A percentile compares a stretch with the other conserved stretches of the same genome.
phyloP scores from a whole-genome alignment of 2,329 filamentous ascomycete genomes.

The Claviceps monticola region DNA sequence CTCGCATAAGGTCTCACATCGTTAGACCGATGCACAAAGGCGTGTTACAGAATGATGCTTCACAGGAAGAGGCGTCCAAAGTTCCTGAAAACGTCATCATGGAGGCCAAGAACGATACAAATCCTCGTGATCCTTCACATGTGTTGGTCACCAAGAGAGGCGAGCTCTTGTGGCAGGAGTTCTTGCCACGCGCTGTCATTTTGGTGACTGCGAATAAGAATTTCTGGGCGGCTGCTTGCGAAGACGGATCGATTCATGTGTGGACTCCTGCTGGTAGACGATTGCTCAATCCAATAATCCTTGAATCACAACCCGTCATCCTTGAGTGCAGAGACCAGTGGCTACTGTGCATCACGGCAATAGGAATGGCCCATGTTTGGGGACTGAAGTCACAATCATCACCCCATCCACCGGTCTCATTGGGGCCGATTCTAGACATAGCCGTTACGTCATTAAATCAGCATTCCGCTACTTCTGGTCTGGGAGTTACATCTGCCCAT shows the following conservation, averaged over 20 bases:
- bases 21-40: slow-evolving; percentile 65
- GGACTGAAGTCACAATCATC: slow-evolving; percentile 72
- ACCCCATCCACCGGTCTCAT: slow-evolving; percentile 77
- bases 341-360: slow-evolving; percentile 78
- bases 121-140: slow-evolving; percentile 66
- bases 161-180: slow-evolving; percentile 83
- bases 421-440: slow-evolving; percentile 79
- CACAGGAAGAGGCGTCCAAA: slow-evolving; percentile 47
- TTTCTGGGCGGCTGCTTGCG: slow-evolving; percentile 87
- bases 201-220: slow-evolving; percentile 79
- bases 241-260: slow-evolving; percentile 78
- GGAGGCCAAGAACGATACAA: slow-evolving; percentile 75
- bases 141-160: slow-evolving; percentile 73
- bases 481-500: slow-evolving; percentile 79
- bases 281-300: slow-evolving; percentile 66
- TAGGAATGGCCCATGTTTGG: slow-evolving; percentile 87
- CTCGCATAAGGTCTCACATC: slow-evolving; percentile 72
- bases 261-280: slow-evolving; percentile 89
- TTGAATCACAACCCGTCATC: slow-evolving; percentile 89
- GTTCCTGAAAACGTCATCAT: slow-evolving; percentile 60
- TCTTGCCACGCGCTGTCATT: slow-evolving; percentile 73
- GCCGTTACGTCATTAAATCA: slow-evolving; percentile 66
- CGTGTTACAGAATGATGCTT: slow-evolving; percentile 36
- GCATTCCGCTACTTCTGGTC: slow-evolving; percentile 60
- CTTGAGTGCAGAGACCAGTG: slow-evolving; percentile 81